phyloP scores from a whole-genome alignment of 306 rosid genomes.

The Pyrus communis region DNA sequence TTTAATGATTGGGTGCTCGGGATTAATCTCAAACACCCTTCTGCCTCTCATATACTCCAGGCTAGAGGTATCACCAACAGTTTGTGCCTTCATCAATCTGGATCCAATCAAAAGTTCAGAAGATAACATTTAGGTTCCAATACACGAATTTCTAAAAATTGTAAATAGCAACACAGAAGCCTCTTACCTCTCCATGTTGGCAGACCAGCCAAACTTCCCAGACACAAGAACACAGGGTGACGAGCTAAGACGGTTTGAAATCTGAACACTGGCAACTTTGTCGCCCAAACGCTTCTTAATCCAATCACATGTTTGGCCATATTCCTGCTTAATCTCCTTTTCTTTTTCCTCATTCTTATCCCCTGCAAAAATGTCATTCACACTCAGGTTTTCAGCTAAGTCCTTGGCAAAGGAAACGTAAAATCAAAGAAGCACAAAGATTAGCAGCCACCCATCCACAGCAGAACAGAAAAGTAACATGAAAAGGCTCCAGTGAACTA shows the following conservation, averaged over 20 bases:
- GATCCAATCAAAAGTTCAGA: neutral
- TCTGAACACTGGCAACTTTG: constrained; percentile 87
- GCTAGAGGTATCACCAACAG: constrained; percentile 77
- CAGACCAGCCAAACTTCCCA: constrained; percentile 99
- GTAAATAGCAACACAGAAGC: neutral
- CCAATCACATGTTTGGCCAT: constrained; percentile 86
- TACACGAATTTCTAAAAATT: neutral
- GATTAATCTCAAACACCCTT: constrained; percentile 94
- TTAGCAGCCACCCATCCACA: neutral
- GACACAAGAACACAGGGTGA: constrained; percentile 94
- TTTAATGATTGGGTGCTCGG: constrained; percentile 76
- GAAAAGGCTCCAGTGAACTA: neutral
- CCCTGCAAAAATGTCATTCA: constrained; percentile 40
- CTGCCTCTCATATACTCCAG: constrained; percentile 95
- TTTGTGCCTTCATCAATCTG: constrained; percentile 92
- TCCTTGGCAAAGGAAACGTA: neutral
- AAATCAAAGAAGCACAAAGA: constrained; percentile 5
- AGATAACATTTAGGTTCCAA: constrained; percentile 3
- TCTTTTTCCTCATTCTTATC: constrained; percentile 89
- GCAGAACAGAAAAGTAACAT: neutral
- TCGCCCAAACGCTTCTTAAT: constrained; percentile 85
- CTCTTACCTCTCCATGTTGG: constrained; percentile 89
- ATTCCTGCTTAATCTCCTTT: constrained; percentile 82
- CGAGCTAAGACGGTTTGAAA: constrained; percentile 81
- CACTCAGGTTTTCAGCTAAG: neutral